These are phyloP conservation scores for Tuctoria greenei DNA, from an alignment of 176 grass and related monocot species.

Conservation along the genomic window DNA sequence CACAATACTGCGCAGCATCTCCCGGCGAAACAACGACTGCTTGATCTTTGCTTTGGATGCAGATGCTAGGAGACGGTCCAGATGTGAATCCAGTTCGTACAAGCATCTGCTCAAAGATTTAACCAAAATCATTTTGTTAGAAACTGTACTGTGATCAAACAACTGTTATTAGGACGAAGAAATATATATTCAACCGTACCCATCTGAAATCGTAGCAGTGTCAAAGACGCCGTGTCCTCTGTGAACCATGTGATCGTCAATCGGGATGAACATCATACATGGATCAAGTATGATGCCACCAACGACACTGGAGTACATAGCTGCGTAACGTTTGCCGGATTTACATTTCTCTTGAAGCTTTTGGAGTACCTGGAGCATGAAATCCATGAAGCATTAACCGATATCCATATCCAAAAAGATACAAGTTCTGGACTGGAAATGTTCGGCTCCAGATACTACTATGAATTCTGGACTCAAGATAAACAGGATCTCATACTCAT, in stretches of 20 bases:
- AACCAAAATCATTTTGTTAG: background rate
- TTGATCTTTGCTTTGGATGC: conserved; percentile 57
- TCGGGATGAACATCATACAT: conserved; percentile 61
- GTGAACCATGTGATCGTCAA: conserved; percentile 83
- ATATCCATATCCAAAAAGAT: too few relatives aligned
- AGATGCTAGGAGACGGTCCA: conserved; percentile 62
- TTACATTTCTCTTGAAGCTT: conserved; percentile 55
- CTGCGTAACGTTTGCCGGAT: conserved; percentile 30
- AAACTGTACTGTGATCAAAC: background rate
- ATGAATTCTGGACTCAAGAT: too few relatives aligned
- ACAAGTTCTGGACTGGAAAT: too few relatives aligned
- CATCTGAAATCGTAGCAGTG: conserved; percentile 63
- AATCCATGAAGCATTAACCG: too few relatives aligned
- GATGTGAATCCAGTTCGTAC: conserved; percentile 62
- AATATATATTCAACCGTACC: background rate
- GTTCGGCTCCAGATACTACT: too few relatives aligned
- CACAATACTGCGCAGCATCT: conserved; percentile 40
- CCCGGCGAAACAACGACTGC: conserved; percentile 36
- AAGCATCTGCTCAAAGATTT: conserved; percentile 32
- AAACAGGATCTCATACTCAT: too few relatives aligned
- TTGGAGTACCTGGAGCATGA: conserved; percentile 36
- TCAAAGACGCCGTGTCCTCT: conserved; percentile 75
- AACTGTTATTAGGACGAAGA: background rate
- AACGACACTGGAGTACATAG: conserved; percentile 77
- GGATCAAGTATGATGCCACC: conserved; percentile 59